phyloP scores from a whole-genome alignment of 441 rosid species.

The Syzygium malaccense region DNA sequence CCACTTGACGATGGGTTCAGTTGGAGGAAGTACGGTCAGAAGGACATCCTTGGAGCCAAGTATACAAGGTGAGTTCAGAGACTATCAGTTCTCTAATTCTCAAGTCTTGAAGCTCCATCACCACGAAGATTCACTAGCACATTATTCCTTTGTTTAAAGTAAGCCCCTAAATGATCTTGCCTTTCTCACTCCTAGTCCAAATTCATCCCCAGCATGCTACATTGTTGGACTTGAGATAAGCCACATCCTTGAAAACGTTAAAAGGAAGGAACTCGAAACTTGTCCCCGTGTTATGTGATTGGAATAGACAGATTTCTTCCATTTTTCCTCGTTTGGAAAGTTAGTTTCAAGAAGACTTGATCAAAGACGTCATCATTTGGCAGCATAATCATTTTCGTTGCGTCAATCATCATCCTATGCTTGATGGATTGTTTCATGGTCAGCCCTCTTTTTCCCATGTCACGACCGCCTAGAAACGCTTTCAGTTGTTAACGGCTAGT shows the following conservation, averaged over 20 bases:
- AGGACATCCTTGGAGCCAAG: neutral
- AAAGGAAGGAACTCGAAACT: neutral
- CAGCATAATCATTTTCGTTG: neutral
- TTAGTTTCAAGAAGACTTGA: neutral
- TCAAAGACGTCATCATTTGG: neutral
- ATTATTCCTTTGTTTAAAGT: neutral
- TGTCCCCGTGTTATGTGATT: fast-evolving
- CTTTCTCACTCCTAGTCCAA: neutral
- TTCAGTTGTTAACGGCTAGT: neutral
- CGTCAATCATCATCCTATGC: fast-evolving
- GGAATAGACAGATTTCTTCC: neutral
- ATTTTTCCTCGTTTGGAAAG: neutral
- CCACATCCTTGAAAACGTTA: neutral
- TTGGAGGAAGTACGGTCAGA: neutral
- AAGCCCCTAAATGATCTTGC: neutral
- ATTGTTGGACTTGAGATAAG: neutral
- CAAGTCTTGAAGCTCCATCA: neutral
- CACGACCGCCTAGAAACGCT: neutral
- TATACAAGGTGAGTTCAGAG: neutral
- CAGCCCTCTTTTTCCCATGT: neutral
- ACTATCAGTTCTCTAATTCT: neutral
- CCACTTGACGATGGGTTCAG: neutral
- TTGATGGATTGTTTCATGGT: neutral
- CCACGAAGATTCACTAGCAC: neutral
- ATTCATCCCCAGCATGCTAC: fast-evolving